phyloP scores from a whole-genome alignment of 805 yeast genomes.

The Kodamaea leandrae region DNA sequence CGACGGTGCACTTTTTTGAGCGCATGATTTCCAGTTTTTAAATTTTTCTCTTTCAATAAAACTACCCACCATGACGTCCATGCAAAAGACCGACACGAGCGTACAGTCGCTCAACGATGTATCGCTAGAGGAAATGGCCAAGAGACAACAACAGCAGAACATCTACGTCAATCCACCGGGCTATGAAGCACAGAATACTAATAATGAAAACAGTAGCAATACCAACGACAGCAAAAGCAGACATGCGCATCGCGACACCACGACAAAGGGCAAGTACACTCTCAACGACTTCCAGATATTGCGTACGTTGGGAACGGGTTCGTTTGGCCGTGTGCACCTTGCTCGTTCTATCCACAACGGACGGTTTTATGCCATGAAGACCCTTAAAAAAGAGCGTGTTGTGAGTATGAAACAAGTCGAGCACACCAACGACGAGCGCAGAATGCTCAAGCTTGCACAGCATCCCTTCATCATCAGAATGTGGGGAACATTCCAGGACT shows the following conservation, averaged over 20 bases:
- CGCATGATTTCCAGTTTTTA: not conserved
- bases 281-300: conserved; percentile 53
- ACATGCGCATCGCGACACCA: conserved; percentile 24
- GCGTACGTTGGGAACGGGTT: conserved; percentile 60
- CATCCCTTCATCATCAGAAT: conserved; percentile 60
- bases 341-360: conserved; percentile 59
- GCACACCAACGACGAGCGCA: conserved; percentile 60
- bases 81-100: conserved; percentile 23
- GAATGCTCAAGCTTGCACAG: conserved; percentile 56
- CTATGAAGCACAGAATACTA: conserved; percentile 13
- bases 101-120: conserved; percentile 25
- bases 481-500: conserved; percentile 69
- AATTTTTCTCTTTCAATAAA: conserved; percentile 2
- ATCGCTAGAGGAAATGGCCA: conserved; percentile 26
- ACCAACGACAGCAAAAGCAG: conserved; percentile 10
- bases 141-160: conserved; percentile 28
- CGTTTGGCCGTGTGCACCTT: conserved; percentile 59
- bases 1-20: not conserved
- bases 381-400: conserved; percentile 54
- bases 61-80: conserved; percentile 21
- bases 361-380: conserved; percentile 59
- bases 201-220: conserved; percentile 39
- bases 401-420: conserved; percentile 63
- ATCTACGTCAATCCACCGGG: conserved; percentile 22
- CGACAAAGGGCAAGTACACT: conserved; percentile 57